Evolutionary conservation across 2,329 filamentous ascomycete species (phyloP).

Genomic region (Alternaria longipes): DNA sequence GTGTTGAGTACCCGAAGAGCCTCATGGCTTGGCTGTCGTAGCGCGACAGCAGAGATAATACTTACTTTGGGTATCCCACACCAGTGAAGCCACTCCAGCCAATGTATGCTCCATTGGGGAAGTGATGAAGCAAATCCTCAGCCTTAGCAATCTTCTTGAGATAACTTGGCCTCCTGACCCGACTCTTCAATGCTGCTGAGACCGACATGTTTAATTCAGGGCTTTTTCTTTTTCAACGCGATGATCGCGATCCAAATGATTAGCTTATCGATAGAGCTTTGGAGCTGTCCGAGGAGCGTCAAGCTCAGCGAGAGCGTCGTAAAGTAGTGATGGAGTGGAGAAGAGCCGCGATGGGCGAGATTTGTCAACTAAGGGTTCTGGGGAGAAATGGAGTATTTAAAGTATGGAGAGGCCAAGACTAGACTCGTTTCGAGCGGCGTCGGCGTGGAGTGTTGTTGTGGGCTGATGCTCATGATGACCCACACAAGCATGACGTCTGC

Average conservation of each 20-base stretch:
- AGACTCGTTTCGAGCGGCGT: conserved; percentile 16
- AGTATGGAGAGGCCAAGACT: conserved; percentile 16
- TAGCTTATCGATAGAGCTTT: conserved; percentile 23
- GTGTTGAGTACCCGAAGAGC: background rate
- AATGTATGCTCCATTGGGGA: conserved; percentile 85
- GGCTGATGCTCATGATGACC: conserved; percentile 22
- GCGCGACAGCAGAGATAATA: conserved; percentile 21
- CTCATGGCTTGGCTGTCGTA: background rate
- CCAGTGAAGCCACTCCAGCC: conserved; percentile 94
- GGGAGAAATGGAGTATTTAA: conserved; percentile 19
- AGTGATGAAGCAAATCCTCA: conserved; percentile 80
- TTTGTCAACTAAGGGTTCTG: conserved; percentile 1
- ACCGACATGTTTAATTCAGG: conserved; percentile 57
- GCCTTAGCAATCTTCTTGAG: conserved; percentile 81
- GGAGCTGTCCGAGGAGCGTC: background rate
- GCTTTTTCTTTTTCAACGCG: background rate
- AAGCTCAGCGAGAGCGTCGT: conserved; percentile 5
- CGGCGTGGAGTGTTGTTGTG: conserved; percentile 18
- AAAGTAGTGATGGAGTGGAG: conserved; percentile 17
- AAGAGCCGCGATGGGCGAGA: conserved; percentile 16
- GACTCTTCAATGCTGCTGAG: conserved; percentile 78
- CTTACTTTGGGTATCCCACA: conserved; percentile 86
- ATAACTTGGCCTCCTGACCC: conserved; percentile 78
- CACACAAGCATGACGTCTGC: conserved; percentile 28
- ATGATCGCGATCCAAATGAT: background rate